Conservation (phyloP, 2,329 filamentous ascomycete species). For the Ascochyta pisi region DNA sequence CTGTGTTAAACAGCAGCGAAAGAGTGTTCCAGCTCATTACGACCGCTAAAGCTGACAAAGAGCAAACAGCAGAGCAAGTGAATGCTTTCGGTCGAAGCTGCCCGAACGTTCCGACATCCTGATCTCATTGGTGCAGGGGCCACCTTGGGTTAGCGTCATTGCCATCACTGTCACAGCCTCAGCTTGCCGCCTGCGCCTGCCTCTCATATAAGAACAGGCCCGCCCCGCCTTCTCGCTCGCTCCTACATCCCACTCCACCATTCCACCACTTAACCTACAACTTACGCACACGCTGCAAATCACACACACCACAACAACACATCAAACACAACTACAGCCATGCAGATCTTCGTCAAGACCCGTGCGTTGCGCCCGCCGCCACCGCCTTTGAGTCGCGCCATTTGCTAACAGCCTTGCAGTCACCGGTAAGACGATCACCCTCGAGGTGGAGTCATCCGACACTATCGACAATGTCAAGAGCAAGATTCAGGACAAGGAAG, state of each 20-base stretch:
- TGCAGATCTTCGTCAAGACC: conserved; percentile 99
- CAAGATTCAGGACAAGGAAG: conserved; percentile 98
- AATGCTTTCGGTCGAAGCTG: conserved; percentile 32
- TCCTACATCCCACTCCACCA: conserved; percentile 23
- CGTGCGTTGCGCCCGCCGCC: conserved; percentile 64
- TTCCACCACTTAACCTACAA: conserved; percentile 15
- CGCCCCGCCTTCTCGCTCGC: conserved; percentile 23
- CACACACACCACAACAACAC: conserved; percentile 16
- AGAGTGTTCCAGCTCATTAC: conserved; percentile 2
- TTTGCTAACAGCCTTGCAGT: conserved; percentile 55
- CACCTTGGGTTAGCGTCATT: conserved; percentile 36
- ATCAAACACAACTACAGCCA: conserved; percentile 49
- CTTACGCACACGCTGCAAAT: conserved; percentile 16
- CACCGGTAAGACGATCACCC: conserved; percentile 72
- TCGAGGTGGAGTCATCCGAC: conserved; percentile 75
- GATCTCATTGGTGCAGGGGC: conserved; percentile 43
- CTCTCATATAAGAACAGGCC: conserved; percentile 39
- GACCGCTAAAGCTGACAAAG: conserved; percentile 22
- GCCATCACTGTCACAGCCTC: conserved; percentile 46
- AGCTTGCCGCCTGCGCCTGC: conserved; percentile 40
- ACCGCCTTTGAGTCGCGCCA: conserved; percentile 16
- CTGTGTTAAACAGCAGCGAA: neutral
- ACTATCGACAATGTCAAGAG: conserved; percentile 97
- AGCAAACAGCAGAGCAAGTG: conserved; percentile 20
- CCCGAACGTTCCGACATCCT: conserved; percentile 44